These are phyloP conservation scores for Salvia miltiorrhiza DNA, from an alignment of 257 asterid genomes.

Conservation along the genomic window DNA sequence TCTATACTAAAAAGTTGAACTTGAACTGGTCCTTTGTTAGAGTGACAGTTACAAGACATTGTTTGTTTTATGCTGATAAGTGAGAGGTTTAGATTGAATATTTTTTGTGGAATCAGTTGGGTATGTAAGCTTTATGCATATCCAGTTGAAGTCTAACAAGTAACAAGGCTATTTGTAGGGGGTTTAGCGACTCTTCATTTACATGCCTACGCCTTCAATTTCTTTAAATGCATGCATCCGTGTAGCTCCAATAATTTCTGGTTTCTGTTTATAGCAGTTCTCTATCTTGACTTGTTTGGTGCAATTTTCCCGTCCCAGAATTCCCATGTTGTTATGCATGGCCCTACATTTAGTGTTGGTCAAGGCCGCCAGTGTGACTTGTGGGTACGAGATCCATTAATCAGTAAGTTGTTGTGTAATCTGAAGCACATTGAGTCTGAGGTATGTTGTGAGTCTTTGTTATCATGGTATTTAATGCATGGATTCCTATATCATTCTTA, in stretches of 20 bases:
- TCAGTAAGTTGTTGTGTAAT: slow-evolving; percentile 65
- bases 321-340: slow-evolving; percentile 64
- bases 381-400: slow-evolving; percentile 57
- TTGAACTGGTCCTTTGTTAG: not conserved
- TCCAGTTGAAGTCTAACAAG: too few relatives aligned
- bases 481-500: slow-evolving; percentile 11
- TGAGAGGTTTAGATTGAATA: not conserved
- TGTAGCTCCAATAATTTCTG: slow-evolving; percentile 8
- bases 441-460: slow-evolving; percentile 39
- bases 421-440: slow-evolving; percentile 61
- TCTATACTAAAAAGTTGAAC: not conserved
- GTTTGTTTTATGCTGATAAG: not conserved
- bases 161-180: not conserved
- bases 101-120: too few relatives aligned
- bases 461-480: not conserved
- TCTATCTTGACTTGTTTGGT: slow-evolving; percentile 8
- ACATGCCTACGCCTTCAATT: not conserved
- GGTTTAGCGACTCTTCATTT: not conserved
- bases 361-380: slow-evolving; percentile 59
- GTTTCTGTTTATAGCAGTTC: slow-evolving; percentile 4
- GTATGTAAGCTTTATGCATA: too few relatives aligned
- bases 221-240: not conserved
- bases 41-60: not conserved
- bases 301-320: slow-evolving; percentile 41
- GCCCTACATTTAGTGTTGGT: slow-evolving; percentile 42